Base-by-base conservation (phyloP, 2,329 filamentous ascomycete species). In the Mycogone perniciosa region DNA sequence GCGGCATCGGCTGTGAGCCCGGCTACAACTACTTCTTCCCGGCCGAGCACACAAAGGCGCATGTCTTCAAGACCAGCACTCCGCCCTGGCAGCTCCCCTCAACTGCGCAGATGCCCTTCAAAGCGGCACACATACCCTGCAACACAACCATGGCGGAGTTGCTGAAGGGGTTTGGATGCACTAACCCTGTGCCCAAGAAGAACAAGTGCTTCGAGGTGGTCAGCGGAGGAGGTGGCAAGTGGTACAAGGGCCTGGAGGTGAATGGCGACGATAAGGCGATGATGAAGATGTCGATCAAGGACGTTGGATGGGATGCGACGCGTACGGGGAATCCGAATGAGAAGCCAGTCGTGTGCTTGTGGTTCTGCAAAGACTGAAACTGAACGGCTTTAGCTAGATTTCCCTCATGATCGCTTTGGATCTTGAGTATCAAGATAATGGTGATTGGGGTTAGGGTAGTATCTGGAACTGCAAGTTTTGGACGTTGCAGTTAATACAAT, bases 21-120 rank as follows among this genome's bases (percentile, higher is more conserved):
- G 82, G 80, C 2, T 85, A 82, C 68, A 80, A 81, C 66, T 81
- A 82, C 64, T 76, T 83, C 60, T 84, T 83, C 65, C 74, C 79
- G 0, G 59, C 67, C 0, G 71, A 78, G 55, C 78, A 84, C 62
- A 80, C 78, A 31, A 82, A 80, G 56, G 68, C 84, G 6, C 79
- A 84, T 57, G 70, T 85, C 3, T 73, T 85, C 63, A 75, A 75
- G 55, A 72, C 73, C 7, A 58, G 65, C 11, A 69, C 62, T 0
- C 69, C 76, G 0, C 81, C 81, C 0, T 84, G 81, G 81, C 72
- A 76, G 56, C 62, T 75, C 6, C 71, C 65, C 1, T 59, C 64
- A 20, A 71, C 67, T 45, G 69, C 66, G 31, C 61, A 65, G 54
- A 68, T 79, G 34, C 61, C 68, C 1, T 79, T 79, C 59, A 68